Evolutionary conservation across 2,329 filamentous ascomycete genomes (phyloP).

Genomic region (Pezicula radicicola): DNA sequence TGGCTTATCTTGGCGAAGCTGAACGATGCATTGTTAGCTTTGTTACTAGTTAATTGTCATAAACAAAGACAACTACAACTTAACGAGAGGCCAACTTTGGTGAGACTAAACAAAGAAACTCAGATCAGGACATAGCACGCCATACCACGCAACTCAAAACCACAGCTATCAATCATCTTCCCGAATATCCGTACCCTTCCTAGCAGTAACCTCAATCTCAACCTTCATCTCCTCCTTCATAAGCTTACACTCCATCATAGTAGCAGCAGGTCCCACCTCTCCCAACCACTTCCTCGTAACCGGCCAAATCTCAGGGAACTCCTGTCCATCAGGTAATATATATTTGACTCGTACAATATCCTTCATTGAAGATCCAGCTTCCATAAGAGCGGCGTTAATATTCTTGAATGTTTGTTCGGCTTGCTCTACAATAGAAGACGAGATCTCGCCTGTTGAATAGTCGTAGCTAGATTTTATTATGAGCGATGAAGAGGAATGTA

Average conservation of each 20-base stretch:
- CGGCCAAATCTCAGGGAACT: conserved; percentile 48
- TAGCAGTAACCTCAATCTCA: conserved; percentile 22
- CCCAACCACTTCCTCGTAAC: conserved; percentile 48
- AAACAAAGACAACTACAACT: no score
- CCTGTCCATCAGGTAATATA: conserved; percentile 43
- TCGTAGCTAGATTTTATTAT: conserved; percentile 38
- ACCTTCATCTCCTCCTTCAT: conserved; percentile 47
- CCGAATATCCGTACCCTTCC: not conserved
- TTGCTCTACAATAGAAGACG: conserved; percentile 42
- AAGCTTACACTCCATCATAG: conserved; percentile 48
- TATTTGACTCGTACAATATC: conserved; percentile 52
- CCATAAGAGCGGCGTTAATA: conserved; percentile 40
- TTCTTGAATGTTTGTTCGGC: conserved; percentile 47
- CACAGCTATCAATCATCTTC: not conserved
- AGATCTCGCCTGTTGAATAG: conserved; percentile 44
- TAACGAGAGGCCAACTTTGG: no score
- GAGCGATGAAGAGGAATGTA: not conserved
- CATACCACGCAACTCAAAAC: not conserved
- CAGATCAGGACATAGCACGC: not conserved
- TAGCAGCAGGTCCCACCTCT: conserved; percentile 45
- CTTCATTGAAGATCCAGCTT: conserved; percentile 38
- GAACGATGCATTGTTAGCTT: no score
- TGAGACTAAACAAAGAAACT: no score
- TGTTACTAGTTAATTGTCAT: no score
- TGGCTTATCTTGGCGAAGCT: no score